Evolutionary conservation across 176 grass and related monocot species (phyloP), one percentile per base, ranked within the genome.

Genomic region (Cenchrus purpureus): DNA sequence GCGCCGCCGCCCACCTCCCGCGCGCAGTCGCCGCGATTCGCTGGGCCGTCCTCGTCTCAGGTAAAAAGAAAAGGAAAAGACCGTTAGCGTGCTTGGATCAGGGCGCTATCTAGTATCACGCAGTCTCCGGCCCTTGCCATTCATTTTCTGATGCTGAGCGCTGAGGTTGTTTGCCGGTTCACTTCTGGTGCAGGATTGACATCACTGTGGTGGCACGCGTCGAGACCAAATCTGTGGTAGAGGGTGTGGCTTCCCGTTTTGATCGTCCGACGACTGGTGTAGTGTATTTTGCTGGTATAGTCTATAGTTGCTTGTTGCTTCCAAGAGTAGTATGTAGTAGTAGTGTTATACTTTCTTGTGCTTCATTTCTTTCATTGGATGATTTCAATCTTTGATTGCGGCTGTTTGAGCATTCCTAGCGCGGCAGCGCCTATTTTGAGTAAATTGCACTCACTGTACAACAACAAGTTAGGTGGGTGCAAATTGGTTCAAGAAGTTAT

Each of bases 41-140:
- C 68, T 79, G 62, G 67, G 74, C 61, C 16, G 4, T 87, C 67
- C 61, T 87, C 58, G 80, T 54, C 68, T 74, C 80, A 75, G 89
- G 89, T 90, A 65, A 82, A 12, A 63, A 0, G 10, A 51, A 19
- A 1, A 51, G 10, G 7, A 20, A 20, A 9, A 9, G 2, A 13
- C 20, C 5, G 56, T 67, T 44, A 7, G 60, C 32, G 19, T 74
- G 43, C 12, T 6, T 65, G 28, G 8, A 10, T 40, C 19, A 14
- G 42, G 10, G 22, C 0, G 5, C 1, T 34, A 19, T 11, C 12
- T 32, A 32, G 22, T 25, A 25, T 25, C 22, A 16, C 13, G 13
- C 7, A 10, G n/a, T 8, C 20, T 28, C 3, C 13, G 20, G 7
- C 11, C 4, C 20, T 57, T 49, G 10, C 15, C 68, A 1, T 4